These are phyloP conservation scores for Volvox africanus DNA, from an alignment of 139 green algal genomes.

Conservation along the genomic window DNA sequence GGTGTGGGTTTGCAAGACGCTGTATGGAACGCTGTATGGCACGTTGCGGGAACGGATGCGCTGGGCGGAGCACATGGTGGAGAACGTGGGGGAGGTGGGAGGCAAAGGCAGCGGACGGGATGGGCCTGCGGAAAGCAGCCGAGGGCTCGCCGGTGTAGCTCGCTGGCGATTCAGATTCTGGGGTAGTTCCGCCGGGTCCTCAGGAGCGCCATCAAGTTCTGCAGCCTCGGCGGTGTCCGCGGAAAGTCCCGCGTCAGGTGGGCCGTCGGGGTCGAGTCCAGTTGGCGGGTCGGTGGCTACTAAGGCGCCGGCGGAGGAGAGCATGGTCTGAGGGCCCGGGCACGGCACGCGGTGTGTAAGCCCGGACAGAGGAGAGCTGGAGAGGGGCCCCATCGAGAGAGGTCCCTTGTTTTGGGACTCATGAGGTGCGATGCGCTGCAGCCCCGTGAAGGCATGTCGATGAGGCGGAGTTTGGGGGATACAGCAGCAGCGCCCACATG, in stretches of 20 bases:
- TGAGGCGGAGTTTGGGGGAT: too few species aligned
- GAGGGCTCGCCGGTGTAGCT: neutral
- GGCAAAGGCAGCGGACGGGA: neutral
- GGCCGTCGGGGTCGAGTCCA: neutral
- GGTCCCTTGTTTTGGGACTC: too few species aligned
- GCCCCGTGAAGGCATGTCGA: too few species aligned
- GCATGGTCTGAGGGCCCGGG: constrained; percentile 11
- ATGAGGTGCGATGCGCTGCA: too few species aligned
- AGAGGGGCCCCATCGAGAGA: too few species aligned
- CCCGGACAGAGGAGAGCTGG: too few species aligned
- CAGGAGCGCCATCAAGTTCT: too few species aligned
- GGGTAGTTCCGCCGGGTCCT: neutral
- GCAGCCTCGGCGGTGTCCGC: neutral
- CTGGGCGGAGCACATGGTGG: constrained; percentile 20
- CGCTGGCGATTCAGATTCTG: neutral
- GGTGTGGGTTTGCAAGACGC: neutral
- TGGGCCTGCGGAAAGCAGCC: neutral
- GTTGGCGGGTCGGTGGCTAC: neutral
- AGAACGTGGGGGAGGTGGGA: constrained; percentile 33
- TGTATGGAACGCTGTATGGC: neutral
- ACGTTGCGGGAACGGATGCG: neutral
- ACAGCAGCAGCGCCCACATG: too few species aligned
- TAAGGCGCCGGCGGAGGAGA: constrained; percentile 1
- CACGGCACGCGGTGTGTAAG: too few species aligned
- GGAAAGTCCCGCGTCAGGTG: neutral